Base-by-base conservation (phyloP, 1,139 yeast species). In the Yarrowia galli region DNA sequence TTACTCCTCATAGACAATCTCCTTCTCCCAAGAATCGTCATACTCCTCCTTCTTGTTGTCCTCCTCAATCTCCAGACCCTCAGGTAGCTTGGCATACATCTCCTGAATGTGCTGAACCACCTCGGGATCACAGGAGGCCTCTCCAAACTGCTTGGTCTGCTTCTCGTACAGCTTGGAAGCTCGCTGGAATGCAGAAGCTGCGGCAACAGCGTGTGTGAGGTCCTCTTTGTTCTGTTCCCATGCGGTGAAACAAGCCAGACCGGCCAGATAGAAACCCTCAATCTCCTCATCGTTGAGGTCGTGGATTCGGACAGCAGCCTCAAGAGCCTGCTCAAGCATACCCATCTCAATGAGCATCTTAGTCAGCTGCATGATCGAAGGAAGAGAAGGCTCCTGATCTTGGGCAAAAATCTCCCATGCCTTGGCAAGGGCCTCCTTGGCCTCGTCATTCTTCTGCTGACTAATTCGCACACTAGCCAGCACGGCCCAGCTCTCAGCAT, bases 401-500 rank as follows among this genome's bases (percentile, higher is more conserved):
- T n/a, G 73, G 65, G 82, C 82, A 74, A 88, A 91, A 67, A 89
- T 81, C 32, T 82, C 83, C 97, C 97, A 92, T 0, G 97, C 83
- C 73, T 84, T 84, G n/a, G 72, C 69, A 67, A 93, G 81, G 0
- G 97, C 95, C 42, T 83, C 82, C 68, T 80, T 79, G 5, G 98
- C 98, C 20, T 92, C 98, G 0, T 83, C 83, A 49, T 81, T 82
- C 66, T 87, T 82, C 75, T 89, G 95, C 78, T 96, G 99, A 7
- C 97, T 91, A 67, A 95, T 92, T 70, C 97, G 84, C 71, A 96
- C 91, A 42, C 97, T 92, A 3, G 97, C 93, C 70, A 93, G 81
- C 46, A 91, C 81, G 1, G 93, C 85, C 86, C 91, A 90, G 0
- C 92, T 86, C 77, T 93, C 98, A 0, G 97, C 90, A 68, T 89